A percentile compares a stretch with the other conserved stretches of the same genome.
These are phyloP conservation scores for Trichoderma gamsii DNA, from an alignment of 495 filamentous ascomycete genomes.

Conservation along the genomic window DNA sequence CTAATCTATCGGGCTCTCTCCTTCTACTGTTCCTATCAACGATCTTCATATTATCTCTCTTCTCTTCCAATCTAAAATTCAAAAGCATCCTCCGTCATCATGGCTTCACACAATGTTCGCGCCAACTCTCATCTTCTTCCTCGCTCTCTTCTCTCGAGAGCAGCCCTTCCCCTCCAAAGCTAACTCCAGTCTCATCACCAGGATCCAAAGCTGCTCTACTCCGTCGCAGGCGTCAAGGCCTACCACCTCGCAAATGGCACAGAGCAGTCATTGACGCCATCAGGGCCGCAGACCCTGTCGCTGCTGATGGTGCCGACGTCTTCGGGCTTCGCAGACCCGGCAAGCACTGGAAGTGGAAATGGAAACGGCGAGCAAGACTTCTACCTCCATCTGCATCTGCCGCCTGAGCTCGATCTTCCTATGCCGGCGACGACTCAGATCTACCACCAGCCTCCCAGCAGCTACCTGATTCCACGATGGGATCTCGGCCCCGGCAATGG, in stretches of 20 bases:
- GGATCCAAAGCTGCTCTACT: slow-evolving; percentile 78
- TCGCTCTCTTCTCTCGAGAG: background rate
- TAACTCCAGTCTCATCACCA: slow-evolving; percentile 17
- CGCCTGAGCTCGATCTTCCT: slow-evolving; percentile 87
- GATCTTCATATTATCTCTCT: background rate
- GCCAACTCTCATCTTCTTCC: background rate
- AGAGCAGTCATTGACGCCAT: slow-evolving; percentile 72
- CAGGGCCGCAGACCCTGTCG: slow-evolving; percentile 81
- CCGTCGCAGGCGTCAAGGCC: slow-evolving; percentile 74
- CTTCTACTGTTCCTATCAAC: background rate
- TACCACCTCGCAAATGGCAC: slow-evolving; percentile 85
- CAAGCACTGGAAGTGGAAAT: slow-evolving; percentile 55
- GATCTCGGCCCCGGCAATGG: slow-evolving; percentile 79
- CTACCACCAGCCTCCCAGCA: slow-evolving; percentile 82
- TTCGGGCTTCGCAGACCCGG: slow-evolving; percentile 60
- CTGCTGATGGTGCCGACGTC: slow-evolving; percentile 89
- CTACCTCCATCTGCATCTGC: slow-evolving; percentile 87
- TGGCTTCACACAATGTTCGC: slow-evolving; percentile 12
- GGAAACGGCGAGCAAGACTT: slow-evolving; percentile 77
- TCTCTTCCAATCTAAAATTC: no score
- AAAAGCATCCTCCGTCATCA: background rate
- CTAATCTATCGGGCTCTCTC: background rate
- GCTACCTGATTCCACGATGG: slow-evolving; percentile 90
- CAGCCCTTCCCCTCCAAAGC: background rate
- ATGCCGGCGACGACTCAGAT: slow-evolving; percentile 91